Percentiles rank a stretch among this genome's conserved stretches.
Conservation (phyloP, 2,329 filamentous ascomycete species). For the Penicillium sp. region DNA sequence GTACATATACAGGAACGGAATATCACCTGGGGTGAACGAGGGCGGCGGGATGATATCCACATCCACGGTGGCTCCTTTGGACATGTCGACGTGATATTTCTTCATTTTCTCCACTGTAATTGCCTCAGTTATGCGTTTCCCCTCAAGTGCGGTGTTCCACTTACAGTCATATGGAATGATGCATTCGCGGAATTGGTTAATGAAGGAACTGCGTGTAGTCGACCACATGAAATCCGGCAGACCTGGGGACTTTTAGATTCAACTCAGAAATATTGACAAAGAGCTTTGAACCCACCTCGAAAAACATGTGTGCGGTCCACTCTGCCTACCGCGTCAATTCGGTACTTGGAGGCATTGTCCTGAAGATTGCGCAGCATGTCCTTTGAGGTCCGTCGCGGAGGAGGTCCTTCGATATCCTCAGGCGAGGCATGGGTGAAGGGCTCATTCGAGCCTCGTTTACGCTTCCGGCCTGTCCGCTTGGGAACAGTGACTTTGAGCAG, state of each 20-base stretch:
- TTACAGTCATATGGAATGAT: slow-evolving; percentile 67
- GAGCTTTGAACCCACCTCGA: slow-evolving; percentile 50
- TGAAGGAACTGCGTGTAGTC: slow-evolving; percentile 62
- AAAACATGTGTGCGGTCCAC: slow-evolving; percentile 82
- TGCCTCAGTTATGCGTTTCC: background rate
- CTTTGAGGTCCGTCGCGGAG: slow-evolving; percentile 22
- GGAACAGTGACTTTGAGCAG: slow-evolving; percentile 83
- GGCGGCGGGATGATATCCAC: slow-evolving; percentile 75
- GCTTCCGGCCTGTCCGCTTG: slow-evolving; percentile 76
- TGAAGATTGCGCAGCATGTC: slow-evolving; percentile 49
- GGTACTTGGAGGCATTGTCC: slow-evolving; percentile 65
- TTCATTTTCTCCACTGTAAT: slow-evolving; percentile 53
- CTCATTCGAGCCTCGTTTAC: slow-evolving; percentile 69
- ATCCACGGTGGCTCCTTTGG: slow-evolving; percentile 54
- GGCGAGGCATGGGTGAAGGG: slow-evolving; percentile 53
- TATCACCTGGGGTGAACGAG: slow-evolving; percentile 65
- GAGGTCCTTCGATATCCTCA: slow-evolving; percentile 18
- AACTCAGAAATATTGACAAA: background rate
- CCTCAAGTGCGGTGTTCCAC: slow-evolving; percentile 11
- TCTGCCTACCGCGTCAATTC: slow-evolving; percentile 64
- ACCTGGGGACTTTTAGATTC: slow-evolving; percentile 36
- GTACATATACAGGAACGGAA: slow-evolving; percentile 63
- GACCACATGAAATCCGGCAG: slow-evolving; percentile 84
- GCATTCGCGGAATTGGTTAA: slow-evolving; percentile 64
- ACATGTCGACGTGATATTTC: slow-evolving; percentile 62